These are phyloP conservation scores for Wickerhamomyces queroliae DNA, from an alignment of 805 yeast species.

Conservation along the genomic window DNA sequence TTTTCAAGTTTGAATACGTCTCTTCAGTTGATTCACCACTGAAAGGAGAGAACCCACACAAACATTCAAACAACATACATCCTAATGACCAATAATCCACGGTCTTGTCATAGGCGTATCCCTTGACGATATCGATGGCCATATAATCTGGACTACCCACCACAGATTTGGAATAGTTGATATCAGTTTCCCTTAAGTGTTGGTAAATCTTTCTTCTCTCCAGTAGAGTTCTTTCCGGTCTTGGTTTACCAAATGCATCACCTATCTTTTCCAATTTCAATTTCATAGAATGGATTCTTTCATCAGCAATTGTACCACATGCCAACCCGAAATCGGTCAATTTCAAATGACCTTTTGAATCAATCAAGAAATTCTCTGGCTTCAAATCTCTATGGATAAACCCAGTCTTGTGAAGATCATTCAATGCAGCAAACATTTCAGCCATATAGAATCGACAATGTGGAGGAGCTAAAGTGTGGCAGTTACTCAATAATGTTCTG, in stretches of 20 bases:
- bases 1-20: constrained; percentile 86
- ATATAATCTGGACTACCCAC: constrained; percentile 99
- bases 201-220: constrained; percentile 88
- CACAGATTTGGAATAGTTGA: constrained; percentile 87
- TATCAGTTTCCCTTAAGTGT: constrained; percentile 65
- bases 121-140: constrained; percentile 92
- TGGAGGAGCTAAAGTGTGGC: constrained; percentile 87
- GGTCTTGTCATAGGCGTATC: constrained; percentile 88
- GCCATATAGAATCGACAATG: constrained; percentile 93
- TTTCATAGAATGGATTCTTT: constrained; percentile 90
- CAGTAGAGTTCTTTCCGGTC: constrained; percentile 59
- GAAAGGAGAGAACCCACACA: constrained; percentile 96
- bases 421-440: constrained; percentile 94
- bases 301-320: constrained; percentile 90
- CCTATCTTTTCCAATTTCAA: constrained; percentile 63
- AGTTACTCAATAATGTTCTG: constrained; percentile 87
- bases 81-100: constrained; percentile 99
- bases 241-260: constrained; percentile 58
- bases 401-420: constrained; percentile 90
- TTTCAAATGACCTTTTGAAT: constrained; percentile 86
- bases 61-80: constrained; percentile 92
- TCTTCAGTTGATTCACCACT: constrained; percentile 92
- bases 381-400: constrained; percentile 96
- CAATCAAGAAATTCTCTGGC: constrained; percentile 90
- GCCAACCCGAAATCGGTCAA: constrained; percentile 96